These are phyloP conservation scores for Porcisia deanei DNA, from an alignment of 208 protist genomes.

Conservation along the genomic window DNA sequence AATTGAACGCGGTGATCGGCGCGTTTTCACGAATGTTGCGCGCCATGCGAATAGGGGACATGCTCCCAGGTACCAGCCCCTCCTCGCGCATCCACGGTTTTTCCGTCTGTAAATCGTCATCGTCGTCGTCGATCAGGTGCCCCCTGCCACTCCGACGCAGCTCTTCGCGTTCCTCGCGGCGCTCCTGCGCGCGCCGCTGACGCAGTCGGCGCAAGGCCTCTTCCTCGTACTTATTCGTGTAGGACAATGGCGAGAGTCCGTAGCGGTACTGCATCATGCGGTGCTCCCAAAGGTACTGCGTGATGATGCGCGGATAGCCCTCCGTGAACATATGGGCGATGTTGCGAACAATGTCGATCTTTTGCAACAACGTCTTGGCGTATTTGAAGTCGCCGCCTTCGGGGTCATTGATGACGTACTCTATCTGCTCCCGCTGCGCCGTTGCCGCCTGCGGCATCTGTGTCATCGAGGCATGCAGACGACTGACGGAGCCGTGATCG, in stretches of 20 bases:
- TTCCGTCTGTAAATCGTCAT: constrained; percentile 23
- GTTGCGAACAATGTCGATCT: constrained; percentile 74
- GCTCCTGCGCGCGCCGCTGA: constrained; percentile 42
- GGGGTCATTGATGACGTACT: constrained; percentile 80
- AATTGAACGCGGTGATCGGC: constrained; percentile 74
- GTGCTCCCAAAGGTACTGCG: constrained; percentile 91
- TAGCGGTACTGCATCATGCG: constrained; percentile 69
- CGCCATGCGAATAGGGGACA: constrained; percentile 84
- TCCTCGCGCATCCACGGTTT: constrained; percentile 50
- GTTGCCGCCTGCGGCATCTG: constrained; percentile 18
- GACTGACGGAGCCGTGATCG: constrained; percentile 27
- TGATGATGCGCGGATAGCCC: constrained; percentile 88
- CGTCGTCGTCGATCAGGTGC: constrained; percentile 41
- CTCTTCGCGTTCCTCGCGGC: constrained; percentile 41
- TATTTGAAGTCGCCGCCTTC: constrained; percentile 84
- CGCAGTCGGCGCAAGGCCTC: constrained; percentile 67
- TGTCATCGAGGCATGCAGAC: constrained; percentile 31
- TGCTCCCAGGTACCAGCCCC: constrained; percentile 43
- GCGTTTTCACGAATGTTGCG: constrained; percentile 85
- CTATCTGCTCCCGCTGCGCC: constrained; percentile 23
- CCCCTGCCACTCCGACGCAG: constrained; percentile 40
- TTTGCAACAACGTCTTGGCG: constrained; percentile 46
- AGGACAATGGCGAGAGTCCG: constrained; percentile 69
- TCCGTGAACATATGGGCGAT: constrained; percentile 93
- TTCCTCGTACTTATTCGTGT: constrained; percentile 86